A percentile compares a stretch with the other conserved stretches of the same genome.
Conservation (phyloP, 805 yeast species). For the Ogataea trehaloabstinens region DNA sequence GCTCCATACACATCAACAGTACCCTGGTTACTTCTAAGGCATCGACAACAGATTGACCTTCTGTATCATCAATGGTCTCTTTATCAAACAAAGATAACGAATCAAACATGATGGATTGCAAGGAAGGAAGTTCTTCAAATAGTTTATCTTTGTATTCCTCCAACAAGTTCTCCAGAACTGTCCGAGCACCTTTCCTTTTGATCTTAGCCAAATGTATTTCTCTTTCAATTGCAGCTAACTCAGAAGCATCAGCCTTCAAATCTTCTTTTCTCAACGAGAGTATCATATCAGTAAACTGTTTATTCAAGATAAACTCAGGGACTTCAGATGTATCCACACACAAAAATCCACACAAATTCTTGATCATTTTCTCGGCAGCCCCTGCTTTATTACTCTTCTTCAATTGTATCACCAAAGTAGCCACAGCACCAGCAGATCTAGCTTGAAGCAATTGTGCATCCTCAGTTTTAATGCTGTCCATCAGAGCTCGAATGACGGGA, state of each 20-base stretch:
- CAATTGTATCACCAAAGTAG: slow-evolving; percentile 61
- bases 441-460: slow-evolving; percentile 62
- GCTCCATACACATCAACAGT: slow-evolving; percentile 59
- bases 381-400: slow-evolving; percentile 55
- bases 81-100: slow-evolving; percentile 44
- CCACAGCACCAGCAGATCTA: slow-evolving; percentile 68
- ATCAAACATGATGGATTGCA: slow-evolving; percentile 62
- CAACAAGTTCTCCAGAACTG: slow-evolving; percentile 63
- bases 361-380: slow-evolving; percentile 84
- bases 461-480: slow-evolving; percentile 89
- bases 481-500: slow-evolving; percentile 81
- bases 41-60: slow-evolving; percentile 83
- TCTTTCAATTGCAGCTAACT: slow-evolving; percentile 54
- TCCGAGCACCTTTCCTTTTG: slow-evolving; percentile 81
- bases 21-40: slow-evolving; percentile 80
- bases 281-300: slow-evolving; percentile 50
- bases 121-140: slow-evolving; percentile 63
- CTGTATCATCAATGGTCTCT: slow-evolving; percentile 36
- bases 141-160: slow-evolving; percentile 49
- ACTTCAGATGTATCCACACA: slow-evolving; percentile 96
- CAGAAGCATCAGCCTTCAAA: slow-evolving; percentile 58
- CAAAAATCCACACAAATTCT: slow-evolving; percentile 85
- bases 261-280: slow-evolving; percentile 81
- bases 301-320: slow-evolving; percentile 80
- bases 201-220: slow-evolving; percentile 72